These are phyloP conservation scores for Chondrus crispus DNA, from an alignment of 23 red algal genomes.

Conservation along the genomic window DNA sequence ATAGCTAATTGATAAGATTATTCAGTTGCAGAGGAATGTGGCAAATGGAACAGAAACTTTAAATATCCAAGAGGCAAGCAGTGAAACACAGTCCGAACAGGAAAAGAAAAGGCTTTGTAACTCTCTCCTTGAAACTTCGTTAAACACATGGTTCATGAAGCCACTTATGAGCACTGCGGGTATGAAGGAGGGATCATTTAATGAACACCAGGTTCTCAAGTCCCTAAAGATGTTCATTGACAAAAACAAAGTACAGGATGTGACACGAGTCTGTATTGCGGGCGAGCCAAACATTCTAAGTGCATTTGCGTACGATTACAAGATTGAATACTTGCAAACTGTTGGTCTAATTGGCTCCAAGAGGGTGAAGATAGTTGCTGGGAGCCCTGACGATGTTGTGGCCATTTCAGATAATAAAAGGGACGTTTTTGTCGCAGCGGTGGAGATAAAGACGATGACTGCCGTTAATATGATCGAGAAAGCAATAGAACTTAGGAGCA, in stretches of 20 bases:
- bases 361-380: not conserved
- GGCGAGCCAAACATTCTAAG: too few relatives aligned
- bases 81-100: not conserved
- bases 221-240: not conserved
- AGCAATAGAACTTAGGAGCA: not conserved
- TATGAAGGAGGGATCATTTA: conserved; percentile 20
- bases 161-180: not conserved
- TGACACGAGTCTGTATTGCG: not conserved
- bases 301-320: too few relatives aligned
- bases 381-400: not conserved
- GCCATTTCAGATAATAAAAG: not conserved
- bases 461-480: not conserved
- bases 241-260: not conserved
- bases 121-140: not conserved
- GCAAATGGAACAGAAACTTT: not conserved
- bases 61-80: not conserved
- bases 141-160: not conserved
- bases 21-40: not conserved
- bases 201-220: not conserved
- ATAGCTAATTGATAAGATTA: not conserved
- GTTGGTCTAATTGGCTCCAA: not conserved
- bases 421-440: not conserved
- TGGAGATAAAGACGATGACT: conserved; percentile 3
- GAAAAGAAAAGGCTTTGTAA: not conserved
- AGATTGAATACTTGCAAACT: not conserved